phyloP scores from a whole-genome alignment of 805 yeast species.

The Kodamaea hsintzibuensis region DNA sequence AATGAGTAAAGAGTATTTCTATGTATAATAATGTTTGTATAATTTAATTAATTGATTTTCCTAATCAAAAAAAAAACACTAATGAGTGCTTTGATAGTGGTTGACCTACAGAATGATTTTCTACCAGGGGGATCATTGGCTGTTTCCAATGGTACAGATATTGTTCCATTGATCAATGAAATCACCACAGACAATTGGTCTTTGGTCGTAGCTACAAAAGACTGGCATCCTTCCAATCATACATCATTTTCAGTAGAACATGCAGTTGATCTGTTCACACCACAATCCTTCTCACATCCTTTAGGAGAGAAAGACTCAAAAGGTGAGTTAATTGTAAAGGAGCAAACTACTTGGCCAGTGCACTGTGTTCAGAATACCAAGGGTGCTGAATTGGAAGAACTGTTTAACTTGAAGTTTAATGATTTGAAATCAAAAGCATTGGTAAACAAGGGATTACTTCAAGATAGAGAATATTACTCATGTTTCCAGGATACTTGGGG shows the following conservation, averaged over 20 bases:
- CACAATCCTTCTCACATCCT: conserved; percentile 54
- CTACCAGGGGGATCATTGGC: conserved; percentile 76
- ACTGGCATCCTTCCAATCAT: conserved; percentile 86
- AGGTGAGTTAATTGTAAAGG: conserved; percentile 24
- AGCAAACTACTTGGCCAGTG: conserved; percentile 79
- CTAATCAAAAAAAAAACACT: conserved; percentile 8
- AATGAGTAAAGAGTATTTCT: background rate
- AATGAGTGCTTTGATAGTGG: conserved; percentile 60
- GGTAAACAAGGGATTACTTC: conserved; percentile 70
- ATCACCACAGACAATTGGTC: conserved; percentile 51
- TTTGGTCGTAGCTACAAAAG: conserved; percentile 71
- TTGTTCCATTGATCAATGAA: conserved; percentile 53
- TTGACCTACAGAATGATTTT: conserved; percentile 88
- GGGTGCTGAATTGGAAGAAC: conserved; percentile 66
- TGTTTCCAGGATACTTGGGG: conserved; percentile 84
- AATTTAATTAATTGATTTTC: conserved; percentile 9
- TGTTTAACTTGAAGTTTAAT: conserved; percentile 40
- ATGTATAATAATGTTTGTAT: background rate
- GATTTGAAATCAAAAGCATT: conserved; percentile 30
- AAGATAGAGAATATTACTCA: conserved; percentile 82
- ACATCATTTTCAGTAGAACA: conserved; percentile 80
- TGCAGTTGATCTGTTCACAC: conserved; percentile 49
- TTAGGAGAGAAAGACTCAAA: conserved; percentile 27
- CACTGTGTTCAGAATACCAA: conserved; percentile 76
- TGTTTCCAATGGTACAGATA: conserved; percentile 59